These are phyloP conservation scores for Lichtheimia hyalospora DNA, from an alignment of 371 early-diverging fungal genomes.

Conservation along the genomic window DNA sequence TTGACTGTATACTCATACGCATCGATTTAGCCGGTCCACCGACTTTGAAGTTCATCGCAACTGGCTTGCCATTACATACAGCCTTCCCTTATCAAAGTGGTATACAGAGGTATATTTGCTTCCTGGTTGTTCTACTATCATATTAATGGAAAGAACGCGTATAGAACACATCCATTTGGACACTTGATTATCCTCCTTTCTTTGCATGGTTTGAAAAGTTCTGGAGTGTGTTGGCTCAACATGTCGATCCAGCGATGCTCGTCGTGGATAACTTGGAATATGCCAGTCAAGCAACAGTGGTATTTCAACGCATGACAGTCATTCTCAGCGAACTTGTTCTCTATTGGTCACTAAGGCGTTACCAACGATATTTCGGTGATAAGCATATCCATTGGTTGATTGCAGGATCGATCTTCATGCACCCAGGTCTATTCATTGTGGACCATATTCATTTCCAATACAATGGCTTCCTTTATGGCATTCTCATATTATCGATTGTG, in stretches of 20 bases:
- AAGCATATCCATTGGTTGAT: slow-evolving; percentile 42
- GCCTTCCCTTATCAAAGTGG: slow-evolving; percentile 83
- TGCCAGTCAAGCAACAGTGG: slow-evolving; percentile 63
- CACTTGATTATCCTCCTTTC: slow-evolving; percentile 96
- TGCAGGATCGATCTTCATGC: slow-evolving; percentile 68
- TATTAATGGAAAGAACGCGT: neutral
- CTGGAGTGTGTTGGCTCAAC: slow-evolving; percentile 65
- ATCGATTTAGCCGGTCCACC: slow-evolving; percentile 76
- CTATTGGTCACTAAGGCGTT: slow-evolving; percentile 67
- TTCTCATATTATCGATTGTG: slow-evolving; percentile 79
- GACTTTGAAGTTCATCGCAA: slow-evolving; percentile 99
- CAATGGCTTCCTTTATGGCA: slow-evolving; percentile 93
- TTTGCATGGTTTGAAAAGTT: slow-evolving; percentile 95
- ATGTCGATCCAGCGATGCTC: slow-evolving; percentile 77
- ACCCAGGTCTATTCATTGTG: slow-evolving; percentile 85
- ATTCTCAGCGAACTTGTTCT: slow-evolving; percentile 80
- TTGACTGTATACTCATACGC: no score
- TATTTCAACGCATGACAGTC: slow-evolving; percentile 86
- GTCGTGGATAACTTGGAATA: slow-evolving; percentile 71
- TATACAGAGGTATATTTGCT: slow-evolving; percentile 92
- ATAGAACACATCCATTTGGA: slow-evolving; percentile 91
- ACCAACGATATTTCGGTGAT: slow-evolving; percentile 35
- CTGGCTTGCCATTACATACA: slow-evolving; percentile 95
- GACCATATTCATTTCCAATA: slow-evolving; percentile 96
- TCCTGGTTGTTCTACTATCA: no score